phyloP scores from a whole-genome alignment of 2,329 filamentous ascomycete genomes.

The Clarireedia paspali region DNA sequence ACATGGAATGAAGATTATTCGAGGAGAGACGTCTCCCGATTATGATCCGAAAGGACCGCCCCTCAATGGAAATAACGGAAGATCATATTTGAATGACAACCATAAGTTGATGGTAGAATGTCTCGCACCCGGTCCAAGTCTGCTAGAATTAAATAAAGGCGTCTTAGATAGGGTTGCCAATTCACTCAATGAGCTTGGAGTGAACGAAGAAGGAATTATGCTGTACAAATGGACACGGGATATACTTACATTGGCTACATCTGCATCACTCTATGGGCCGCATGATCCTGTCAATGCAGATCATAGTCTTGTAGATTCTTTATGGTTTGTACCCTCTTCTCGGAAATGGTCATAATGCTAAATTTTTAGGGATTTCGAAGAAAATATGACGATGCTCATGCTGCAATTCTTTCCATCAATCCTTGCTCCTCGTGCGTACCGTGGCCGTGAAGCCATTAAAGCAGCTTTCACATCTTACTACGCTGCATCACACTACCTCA shows the following conservation, averaged over 20 bases:
- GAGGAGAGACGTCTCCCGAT: slow-evolving; percentile 18
- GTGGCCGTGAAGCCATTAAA: slow-evolving; percentile 33
- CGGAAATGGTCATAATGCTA: slow-evolving; percentile 1
- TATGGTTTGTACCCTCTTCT: slow-evolving; percentile 25
- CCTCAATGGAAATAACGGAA: slow-evolving; percentile 25
- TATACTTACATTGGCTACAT: slow-evolving; percentile 34
- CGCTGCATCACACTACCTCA: slow-evolving; percentile 22
- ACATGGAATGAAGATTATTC: slow-evolving; percentile 28
- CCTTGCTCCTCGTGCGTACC: slow-evolving; percentile 28
- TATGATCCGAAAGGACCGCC: slow-evolving; percentile 22
- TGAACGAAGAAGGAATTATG: slow-evolving; percentile 26
- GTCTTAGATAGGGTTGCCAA: slow-evolving; percentile 32
- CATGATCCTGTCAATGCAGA: slow-evolving; percentile 35
- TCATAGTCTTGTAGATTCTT: slow-evolving; percentile 31
- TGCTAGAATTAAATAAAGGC: slow-evolving; percentile 32
- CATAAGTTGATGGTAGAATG: slow-evolving; percentile 31
- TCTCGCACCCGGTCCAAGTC: slow-evolving; percentile 30
- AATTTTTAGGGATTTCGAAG: slow-evolving; percentile 26
- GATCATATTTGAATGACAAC: slow-evolving; percentile 29
- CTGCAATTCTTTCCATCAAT: slow-evolving; percentile 29
- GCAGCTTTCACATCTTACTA: slow-evolving; percentile 28
- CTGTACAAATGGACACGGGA: slow-evolving; percentile 36
- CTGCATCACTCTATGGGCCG: slow-evolving; percentile 38
- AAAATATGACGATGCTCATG: slow-evolving; percentile 26
- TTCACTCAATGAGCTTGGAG: slow-evolving; percentile 26